Evolutionary conservation across 805 yeast species (phyloP), one percentile per base, ranked within the genome.

Genomic region (Lipomyces mesembrius): DNA sequence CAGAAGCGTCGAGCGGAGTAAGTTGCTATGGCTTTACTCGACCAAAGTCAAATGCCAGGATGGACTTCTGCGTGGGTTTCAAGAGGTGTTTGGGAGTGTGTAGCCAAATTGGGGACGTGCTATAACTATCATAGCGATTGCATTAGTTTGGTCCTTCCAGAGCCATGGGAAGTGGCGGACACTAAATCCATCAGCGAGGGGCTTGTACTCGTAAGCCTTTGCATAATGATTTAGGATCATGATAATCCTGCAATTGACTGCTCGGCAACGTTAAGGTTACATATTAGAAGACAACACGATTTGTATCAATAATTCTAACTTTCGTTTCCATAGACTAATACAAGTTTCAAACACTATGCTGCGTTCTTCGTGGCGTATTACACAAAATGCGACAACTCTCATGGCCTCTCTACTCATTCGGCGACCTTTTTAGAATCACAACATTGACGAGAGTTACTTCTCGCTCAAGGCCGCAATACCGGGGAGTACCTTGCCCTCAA

Each of bases 401-500:
- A 9, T 12, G 29, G 29, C 29, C 29, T 2, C 29, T 27, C 4
- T 27, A 27, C 29, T 27, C 32, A 14, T 11, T 11, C 20, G n/a
- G 20, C 46, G 20, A 54, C 25, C 29, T 17, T 14, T 54, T 80
- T 52, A n/a, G 20, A 14, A 52, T 52, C 34, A 6, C 29, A 52
- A 22, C 32, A 20, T 8, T 7, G 35, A 25, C 55, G 12, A 35
- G 27, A 52, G 17, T 17, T 52, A 77, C 80, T 91, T 92, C 82
- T 86, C 88, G 74, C 97, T 88, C 76, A 93, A 88, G 83, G 93
- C 96, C 78, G 85, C 88, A 75, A 95, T 98, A 88, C 99, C 99
- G 77, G 99, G 99, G 77, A 95, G 87, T 76, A 85, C 95, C 88
- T 95, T 95, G 84, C 99, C 99, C 86, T 95, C 99, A 79, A 95